Base-by-base conservation (phyloP, 2,329 filamentous ascomycete species). In the Chrysosporium keratinophilum region DNA sequence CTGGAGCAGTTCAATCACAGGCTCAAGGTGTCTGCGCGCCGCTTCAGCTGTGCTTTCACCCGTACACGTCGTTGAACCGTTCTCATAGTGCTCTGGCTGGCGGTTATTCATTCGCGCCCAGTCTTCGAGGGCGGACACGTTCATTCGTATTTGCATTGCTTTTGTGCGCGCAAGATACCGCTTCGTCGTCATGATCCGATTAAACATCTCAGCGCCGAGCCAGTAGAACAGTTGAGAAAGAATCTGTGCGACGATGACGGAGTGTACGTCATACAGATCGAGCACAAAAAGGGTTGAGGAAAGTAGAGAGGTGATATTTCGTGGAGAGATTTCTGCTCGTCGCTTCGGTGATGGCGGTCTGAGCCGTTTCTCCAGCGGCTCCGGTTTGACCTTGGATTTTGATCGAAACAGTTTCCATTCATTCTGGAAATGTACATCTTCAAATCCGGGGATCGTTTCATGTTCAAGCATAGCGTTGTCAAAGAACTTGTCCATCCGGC, bases 111-210 rank as follows among this genome's bases (percentile, higher is more conserved):
- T 79, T 31, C 91, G 80, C 1, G 93, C 91, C 93, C 93, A 98
- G 65, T 98, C 93, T 69, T 98, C 93, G 17, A 98, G 75, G 6
- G 84, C 85, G 0, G 93, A 97, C 5, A 98, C 83, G 67, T 98
- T 98, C 90, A 98, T 97, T 60, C 93, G 87, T 62, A 98, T 97
- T 68, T 98, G 93, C 93, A 98, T 98, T 2, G 93, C 93, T 70
- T 98, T 98, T 15, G 93, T 98, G 51, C 93, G 81, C 5, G 93
- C 91, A 9, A 98, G 77, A 64, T 96, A 98, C 67, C 91, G 90
- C 59, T 88, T 82, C 64, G 94, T 96, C 31, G 87, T 91, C 87
- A 98, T 95, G 69, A 98, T 87, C 55, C 91, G 85, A 69, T 98
- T 98, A 74, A 98, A 98, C 7, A 97, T 80, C 70, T 98, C 93